A percentile compares a stretch with the other conserved stretches of the same genome.
phyloP scores from a whole-genome alignment of 2,329 filamentous ascomycete species.

The Simplicillium sp. region DNA sequence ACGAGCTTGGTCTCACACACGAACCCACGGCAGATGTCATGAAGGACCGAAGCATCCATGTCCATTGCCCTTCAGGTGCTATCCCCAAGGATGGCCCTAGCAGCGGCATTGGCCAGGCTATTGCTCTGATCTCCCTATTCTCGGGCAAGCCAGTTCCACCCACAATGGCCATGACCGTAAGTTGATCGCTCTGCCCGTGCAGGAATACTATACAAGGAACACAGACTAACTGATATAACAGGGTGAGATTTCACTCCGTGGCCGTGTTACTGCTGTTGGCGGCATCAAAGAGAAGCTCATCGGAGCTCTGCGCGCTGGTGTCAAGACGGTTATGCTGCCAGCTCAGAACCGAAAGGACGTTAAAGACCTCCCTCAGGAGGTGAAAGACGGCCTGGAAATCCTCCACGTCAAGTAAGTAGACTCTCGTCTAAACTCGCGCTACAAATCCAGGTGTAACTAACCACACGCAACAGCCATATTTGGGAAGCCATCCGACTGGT shows the following conservation, averaged over 20 bases:
- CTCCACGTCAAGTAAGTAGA: constrained; percentile 70
- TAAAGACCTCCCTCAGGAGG: constrained; percentile 82
- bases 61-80: constrained; percentile 89
- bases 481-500: constrained; percentile 88
- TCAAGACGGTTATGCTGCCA: constrained; percentile 87
- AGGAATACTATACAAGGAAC: constrained; percentile 7
- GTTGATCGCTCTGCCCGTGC: constrained; percentile 16
- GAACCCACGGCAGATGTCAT: constrained; percentile 86
- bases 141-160: constrained; percentile 78
- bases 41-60: constrained; percentile 88
- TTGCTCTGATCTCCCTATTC: constrained; percentile 87
- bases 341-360: constrained; percentile 86
- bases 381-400: constrained; percentile 78
- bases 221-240: constrained; percentile 22
- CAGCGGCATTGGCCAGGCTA: constrained; percentile 87
- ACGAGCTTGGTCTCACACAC: constrained; percentile 73
- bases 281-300: constrained; percentile 99
- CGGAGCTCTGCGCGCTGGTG: constrained; percentile 82
- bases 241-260: constrained; percentile 69
- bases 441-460: constrained; percentile 16
- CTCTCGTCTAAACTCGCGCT: neutral
- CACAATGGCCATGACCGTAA: constrained; percentile 87
- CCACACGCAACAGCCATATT: constrained; percentile 54
- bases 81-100: constrained; percentile 88
- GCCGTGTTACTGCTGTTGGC: constrained; percentile 85